Percentiles rank a stretch among this genome's conserved stretches.
Evolutionary conservation across 441 rosid genomes (phyloP).

Genomic region (Eugenia klotzschiana): DNA sequence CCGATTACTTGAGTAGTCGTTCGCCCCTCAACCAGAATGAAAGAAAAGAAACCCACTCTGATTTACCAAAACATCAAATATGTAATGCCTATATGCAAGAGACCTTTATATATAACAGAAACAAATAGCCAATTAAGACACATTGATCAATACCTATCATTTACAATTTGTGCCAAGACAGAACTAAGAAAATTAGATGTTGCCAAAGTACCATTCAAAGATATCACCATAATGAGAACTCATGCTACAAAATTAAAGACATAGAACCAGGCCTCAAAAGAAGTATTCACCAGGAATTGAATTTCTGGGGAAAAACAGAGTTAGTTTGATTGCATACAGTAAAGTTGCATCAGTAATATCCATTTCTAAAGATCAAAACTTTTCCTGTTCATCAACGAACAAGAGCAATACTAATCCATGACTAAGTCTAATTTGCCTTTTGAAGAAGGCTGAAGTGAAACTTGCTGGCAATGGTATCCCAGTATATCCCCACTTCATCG

Average conservation of each 20-base stretch:
- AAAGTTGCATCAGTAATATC: background rate
- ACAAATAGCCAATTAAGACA: background rate
- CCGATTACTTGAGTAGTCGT: background rate
- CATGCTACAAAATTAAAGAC: background rate
- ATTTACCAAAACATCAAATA: too few relatives aligned
- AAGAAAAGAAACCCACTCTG: background rate
- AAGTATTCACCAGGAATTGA: background rate
- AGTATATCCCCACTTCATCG: background rate
- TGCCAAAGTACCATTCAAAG: too few relatives aligned
- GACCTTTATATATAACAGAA: background rate
- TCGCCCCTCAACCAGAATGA: background rate
- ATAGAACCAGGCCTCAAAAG: background rate
- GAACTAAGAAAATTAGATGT: too few relatives aligned
- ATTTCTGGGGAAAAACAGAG: background rate
- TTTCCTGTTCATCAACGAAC: background rate
- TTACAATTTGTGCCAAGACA: background rate
- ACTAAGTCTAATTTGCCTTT: background rate
- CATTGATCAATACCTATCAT: background rate
- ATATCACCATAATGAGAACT: background rate
- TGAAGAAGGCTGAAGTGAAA: background rate
- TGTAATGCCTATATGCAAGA: background rate
- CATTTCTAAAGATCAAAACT: background rate
- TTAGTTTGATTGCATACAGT: background rate
- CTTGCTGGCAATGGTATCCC: background rate
- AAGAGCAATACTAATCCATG: background rate